phyloP scores from a whole-genome alignment of 129 eudicot species.

The Flaveria ramosissima region DNA sequence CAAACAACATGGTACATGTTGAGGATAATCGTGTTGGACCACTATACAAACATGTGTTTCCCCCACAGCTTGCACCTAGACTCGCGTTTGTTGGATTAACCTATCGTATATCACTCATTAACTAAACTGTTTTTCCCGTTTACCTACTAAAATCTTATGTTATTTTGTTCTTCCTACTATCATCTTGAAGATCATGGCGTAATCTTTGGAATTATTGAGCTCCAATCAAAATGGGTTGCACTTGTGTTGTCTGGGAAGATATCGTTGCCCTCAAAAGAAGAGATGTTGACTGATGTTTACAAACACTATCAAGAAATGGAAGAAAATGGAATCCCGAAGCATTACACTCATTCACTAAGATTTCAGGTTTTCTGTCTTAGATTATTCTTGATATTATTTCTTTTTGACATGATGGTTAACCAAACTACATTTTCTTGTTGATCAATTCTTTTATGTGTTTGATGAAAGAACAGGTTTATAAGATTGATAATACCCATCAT shows the following conservation, averaged over 20 bases:
- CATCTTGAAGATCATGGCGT: slow-evolving; percentile 33
- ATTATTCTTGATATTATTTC: background rate
- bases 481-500: no score
- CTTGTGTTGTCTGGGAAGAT: slow-evolving; percentile 46
- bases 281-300: slow-evolving; percentile 52
- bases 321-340: slow-evolving; percentile 42
- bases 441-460: no score
- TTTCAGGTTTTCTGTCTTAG: slow-evolving; percentile 15
- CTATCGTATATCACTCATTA: background rate
- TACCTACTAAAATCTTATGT: background rate
- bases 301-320: slow-evolving; percentile 44
- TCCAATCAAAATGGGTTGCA: slow-evolving; percentile 66
- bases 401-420: no score
- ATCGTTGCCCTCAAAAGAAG: slow-evolving; percentile 44
- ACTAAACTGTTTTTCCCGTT: background rate
- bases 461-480: no score
- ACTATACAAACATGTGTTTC: slow-evolving; percentile 66
- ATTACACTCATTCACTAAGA: slow-evolving; percentile 41
- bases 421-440: no score
- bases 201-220: slow-evolving; percentile 42
- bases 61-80: slow-evolving; percentile 52
- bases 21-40: slow-evolving; percentile 75
- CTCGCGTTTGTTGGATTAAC: slow-evolving; percentile 58
- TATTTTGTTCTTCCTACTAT: background rate
- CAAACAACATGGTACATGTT: slow-evolving; percentile 42